Evolutionary conservation across 2,329 filamentous ascomycete species (phyloP).

Genomic region (Calonectria fujianensis): DNA sequence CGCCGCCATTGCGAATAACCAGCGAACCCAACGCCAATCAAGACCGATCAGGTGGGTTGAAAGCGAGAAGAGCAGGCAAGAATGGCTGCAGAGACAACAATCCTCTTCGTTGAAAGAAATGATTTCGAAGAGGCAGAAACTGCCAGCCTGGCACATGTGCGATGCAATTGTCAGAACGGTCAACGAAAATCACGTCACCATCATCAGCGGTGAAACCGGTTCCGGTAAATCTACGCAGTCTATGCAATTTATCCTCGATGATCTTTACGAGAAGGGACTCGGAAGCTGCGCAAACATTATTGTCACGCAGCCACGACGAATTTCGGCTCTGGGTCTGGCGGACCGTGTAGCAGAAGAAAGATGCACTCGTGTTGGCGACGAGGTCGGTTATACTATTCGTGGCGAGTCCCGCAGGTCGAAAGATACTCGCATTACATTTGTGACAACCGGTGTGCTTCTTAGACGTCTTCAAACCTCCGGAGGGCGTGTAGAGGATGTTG

Average conservation of each 20-base stretch:
- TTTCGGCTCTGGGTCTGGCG: constrained; percentile 94
- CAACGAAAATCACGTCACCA: constrained; percentile 87
- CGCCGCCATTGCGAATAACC: constrained; percentile 54
- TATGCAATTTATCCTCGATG: constrained; percentile 95
- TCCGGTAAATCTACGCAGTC: constrained; percentile 98
- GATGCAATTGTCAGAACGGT: constrained; percentile 87
- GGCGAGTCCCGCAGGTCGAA: constrained; percentile 87
- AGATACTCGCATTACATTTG: constrained; percentile 92
- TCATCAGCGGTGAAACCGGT: constrained; percentile 97
- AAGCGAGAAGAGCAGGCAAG: constrained; percentile 75
- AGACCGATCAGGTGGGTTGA: constrained; percentile 79
- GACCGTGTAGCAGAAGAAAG: constrained; percentile 96
- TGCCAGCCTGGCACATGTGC: constrained; percentile 92
- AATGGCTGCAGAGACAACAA: constrained; percentile 82
- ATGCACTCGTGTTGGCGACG: constrained; percentile 86
- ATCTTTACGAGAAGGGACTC: constrained; percentile 85
- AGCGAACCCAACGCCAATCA: constrained; percentile 66
- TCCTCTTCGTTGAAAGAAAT: constrained; percentile 82
- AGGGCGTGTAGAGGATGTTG: constrained; percentile 85
- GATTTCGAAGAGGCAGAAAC: constrained; percentile 80
- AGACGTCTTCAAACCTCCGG: constrained; percentile 93
- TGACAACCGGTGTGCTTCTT: constrained; percentile 95
- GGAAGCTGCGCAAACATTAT: constrained; percentile 91
- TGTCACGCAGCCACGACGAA: constrained; percentile 95
- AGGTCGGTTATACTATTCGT: constrained; percentile 93